phyloP scores from a whole-genome alignment of 768 basidiomycete species.

The Holtermanniella nyarrowii region DNA sequence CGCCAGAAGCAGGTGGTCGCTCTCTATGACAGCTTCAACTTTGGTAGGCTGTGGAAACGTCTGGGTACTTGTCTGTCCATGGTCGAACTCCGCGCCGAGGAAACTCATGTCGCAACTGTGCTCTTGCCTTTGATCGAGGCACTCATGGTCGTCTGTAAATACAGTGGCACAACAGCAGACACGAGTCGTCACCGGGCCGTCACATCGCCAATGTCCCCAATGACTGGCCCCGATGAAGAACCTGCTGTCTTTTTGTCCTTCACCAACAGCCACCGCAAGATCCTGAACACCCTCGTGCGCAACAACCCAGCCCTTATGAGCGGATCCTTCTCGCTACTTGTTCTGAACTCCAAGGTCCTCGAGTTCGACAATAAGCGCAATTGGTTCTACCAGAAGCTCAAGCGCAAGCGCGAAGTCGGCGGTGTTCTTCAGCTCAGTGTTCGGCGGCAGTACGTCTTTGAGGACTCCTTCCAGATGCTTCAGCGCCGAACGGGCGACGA shows the following conservation, averaged over 20 bases:
- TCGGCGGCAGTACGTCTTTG: slow-evolving; percentile 64
- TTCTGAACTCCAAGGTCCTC: slow-evolving; percentile 89
- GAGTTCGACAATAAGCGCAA: slow-evolving; percentile 99
- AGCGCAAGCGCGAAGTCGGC: slow-evolving; percentile 17
- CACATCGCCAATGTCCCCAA: slow-evolving; percentile 21
- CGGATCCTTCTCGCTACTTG: slow-evolving; percentile 90
- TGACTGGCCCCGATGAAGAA: slow-evolving; percentile 51
- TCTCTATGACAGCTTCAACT: slow-evolving; percentile 86
- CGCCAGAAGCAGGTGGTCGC: slow-evolving; percentile 59
- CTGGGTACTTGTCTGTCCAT: slow-evolving; percentile 79
- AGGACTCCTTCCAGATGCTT: slow-evolving; percentile 89
- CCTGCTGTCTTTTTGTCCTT: slow-evolving; percentile 86
- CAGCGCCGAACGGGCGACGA: slow-evolving; percentile 86
- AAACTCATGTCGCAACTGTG: slow-evolving; percentile 82
- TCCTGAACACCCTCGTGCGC: slow-evolving; percentile 93
- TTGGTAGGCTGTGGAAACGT: slow-evolving; percentile 75
- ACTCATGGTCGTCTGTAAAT: slow-evolving; percentile 97
- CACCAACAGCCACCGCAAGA: slow-evolving; percentile 84
- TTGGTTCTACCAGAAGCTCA: slow-evolving; percentile 41
- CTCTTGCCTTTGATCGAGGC: slow-evolving; percentile 90
- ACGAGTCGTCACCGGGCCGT: slow-evolving; percentile 44
- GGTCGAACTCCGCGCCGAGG: slow-evolving; percentile 68
- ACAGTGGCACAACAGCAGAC: slow-evolving; percentile 60
- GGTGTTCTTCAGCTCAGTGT: slow-evolving; percentile 30
- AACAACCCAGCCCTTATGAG: slow-evolving; percentile 97